Base-by-base conservation (phyloP, 1,284 basidiomycete genomes). In the Ceratobasidium sp. region DNA sequence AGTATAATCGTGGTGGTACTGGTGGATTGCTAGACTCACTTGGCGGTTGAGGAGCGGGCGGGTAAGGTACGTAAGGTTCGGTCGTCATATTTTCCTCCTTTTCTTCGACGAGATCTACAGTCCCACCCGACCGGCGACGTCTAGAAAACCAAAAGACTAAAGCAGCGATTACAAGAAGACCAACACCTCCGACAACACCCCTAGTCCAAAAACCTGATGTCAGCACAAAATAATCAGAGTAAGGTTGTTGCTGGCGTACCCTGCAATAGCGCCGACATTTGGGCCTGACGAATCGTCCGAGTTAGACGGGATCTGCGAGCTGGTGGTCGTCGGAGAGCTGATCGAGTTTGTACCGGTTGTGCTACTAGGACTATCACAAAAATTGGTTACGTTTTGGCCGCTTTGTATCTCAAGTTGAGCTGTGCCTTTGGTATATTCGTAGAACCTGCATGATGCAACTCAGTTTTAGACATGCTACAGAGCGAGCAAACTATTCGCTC, bases 1-100 rank as follows among this genome's bases (percentile, higher is more conserved):
- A 20, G 28, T 39, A 33, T 13, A 18, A 10, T 49, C 13, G 61
- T 39, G 23, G 12, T 64, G 39, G 61, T 64, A 13, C 12, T 64
- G 18, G 46, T 18, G 46, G 46, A 18, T 49, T 40, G 12, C 28
- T 39, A n/a, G 39, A n/a, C 60, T 20, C 42, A 63, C 60, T 42
- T n/a, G 15, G 39, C 18, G 15, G 33, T 3, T 3, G 12, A n/a
- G 60, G 13, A 63, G 39, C 23, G 7, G 68, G 68, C 12, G 6
- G 68, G 33, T 70, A 33, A 33, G 33, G 20, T 15, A 56, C 56
- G 33, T 70, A 70, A 5, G 68, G 68, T 20, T 70, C 68, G n/a
- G 56, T 56, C 12, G 53, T 18, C 68, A 55, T 55, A 40, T 23
- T 23, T 33, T 44, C 26, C 20, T 39, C 49, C 18, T 46, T 33